Base-by-base conservation (phyloP, 768 basidiomycete species). In the Collybia sordida region DNA sequence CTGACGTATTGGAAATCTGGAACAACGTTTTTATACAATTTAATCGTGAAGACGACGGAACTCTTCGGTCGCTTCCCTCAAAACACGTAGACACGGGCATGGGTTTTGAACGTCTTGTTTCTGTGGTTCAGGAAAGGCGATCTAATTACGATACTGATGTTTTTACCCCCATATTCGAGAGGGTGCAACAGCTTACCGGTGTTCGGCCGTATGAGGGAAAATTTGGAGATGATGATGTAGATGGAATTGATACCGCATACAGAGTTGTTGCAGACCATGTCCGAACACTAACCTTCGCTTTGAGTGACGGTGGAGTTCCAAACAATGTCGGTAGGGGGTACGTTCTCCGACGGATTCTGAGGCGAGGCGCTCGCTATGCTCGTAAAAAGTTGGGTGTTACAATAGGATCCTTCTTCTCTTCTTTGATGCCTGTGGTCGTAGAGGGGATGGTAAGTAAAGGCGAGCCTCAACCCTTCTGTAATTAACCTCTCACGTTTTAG, bases 1-100 rank as follows among this genome's bases (percentile, higher is more conserved):
- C 97, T 1, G 86, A 95, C 55, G 97, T 99, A 6, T 80, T 99
- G 50, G 93, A 96, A 69, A 95, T 99, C 58, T 99, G 97, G 97
- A 99, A 99, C 75, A 98, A 97, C 65, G 97, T 99, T 49, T 99
- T 98, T 66, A 98, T 99, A 64, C 95, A 98, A 62, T 99, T 90
- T 75, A 98, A 99, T 66, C 90, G 97, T 41, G 96, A 98, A 67
- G 81, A 83, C 38, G 90, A 95, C 50, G 88, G 90, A 35, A 82
- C 85, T 17, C 79, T 99, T 14, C 83, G 80, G 45, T 52, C 81
- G 1, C 80, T 99, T 12, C 97, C 97, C 21, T 82, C 86, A 25
- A 93, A 94, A 69, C 97, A 99, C 60, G 90, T 99, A 54, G 97
- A 99, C 65, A 99, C 97, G 5, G 97, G 97, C 44, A 94, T 99